A percentile compares a stretch with the other conserved stretches of the same genome.
Conservation (phyloP, 192 early-diverging fungal genomes). For the Coemansia sp. region DNA sequence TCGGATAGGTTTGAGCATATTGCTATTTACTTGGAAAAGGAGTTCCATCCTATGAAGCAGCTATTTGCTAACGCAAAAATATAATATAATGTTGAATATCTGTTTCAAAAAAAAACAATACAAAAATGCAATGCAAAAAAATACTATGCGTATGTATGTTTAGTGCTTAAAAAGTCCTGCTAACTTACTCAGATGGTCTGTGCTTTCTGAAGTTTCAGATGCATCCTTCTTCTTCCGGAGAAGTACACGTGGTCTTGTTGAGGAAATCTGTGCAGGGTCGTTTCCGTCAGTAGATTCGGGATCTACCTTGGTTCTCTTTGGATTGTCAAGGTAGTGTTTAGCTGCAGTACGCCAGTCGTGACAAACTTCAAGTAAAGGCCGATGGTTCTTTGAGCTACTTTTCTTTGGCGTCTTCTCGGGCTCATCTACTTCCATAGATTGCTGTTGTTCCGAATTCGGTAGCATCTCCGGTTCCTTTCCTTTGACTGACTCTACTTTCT, state of each 20-base stretch:
- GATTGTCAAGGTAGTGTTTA: background rate
- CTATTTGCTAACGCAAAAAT: slow-evolving; percentile 34
- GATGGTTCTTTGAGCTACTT: background rate
- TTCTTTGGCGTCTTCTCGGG: background rate
- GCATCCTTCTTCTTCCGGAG: background rate
- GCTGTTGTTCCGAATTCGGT: background rate
- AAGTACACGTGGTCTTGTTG: too few species aligned
- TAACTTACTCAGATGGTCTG: background rate
- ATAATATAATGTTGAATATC: background rate
- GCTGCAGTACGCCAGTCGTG: slow-evolving; percentile 1
- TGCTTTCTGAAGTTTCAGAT: background rate
- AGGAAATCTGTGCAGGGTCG: background rate
- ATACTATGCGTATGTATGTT: background rate
- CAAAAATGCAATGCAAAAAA: background rate
- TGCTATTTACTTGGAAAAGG: slow-evolving; percentile 34
- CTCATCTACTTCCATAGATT: slow-evolving; percentile 4
- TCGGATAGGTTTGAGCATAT: slow-evolving; percentile 50
- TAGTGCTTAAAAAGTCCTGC: background rate
- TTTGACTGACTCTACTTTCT: background rate
- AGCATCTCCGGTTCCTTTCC: slow-evolving; percentile 3
- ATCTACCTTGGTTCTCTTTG: background rate
- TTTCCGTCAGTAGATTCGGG: background rate
- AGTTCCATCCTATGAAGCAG: slow-evolving; percentile 43
- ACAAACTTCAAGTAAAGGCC: background rate
- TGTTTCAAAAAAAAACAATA: slow-evolving; percentile 2